Base-by-base conservation (phyloP, 495 filamentous ascomycete species). In the Penicillium bovifimosum region DNA sequence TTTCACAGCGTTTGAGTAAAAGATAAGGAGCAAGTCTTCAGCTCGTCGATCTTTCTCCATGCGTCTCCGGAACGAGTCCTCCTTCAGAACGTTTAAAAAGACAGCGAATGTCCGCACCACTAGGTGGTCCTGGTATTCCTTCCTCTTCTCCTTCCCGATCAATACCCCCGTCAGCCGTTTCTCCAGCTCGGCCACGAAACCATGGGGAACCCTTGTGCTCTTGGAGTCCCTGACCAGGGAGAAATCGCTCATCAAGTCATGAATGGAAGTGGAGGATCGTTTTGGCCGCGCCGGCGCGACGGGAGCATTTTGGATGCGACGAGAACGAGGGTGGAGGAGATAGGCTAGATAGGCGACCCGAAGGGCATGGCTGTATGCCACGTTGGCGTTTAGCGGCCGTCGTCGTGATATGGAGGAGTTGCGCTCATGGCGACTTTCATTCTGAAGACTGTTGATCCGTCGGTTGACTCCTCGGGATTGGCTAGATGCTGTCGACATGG, bases 11-110 rank as follows among this genome's bases (percentile, higher is more conserved):
- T 85, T 91, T 56, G 81, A 96, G 78, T 83, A 96, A 74, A 85
- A 97, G 60, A 85, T 97, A 34, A 92, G 76, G 32, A 92, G 79
- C 28, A 92, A 71, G 59, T 96, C 91, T 68, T 99, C 95, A 17
- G 96, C 85, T 61, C 91, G 84, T 46, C 95, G 81, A 65, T 96
- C 93, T 71, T 96, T 96, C 59, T 96, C 90, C 77, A 96, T 87
- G 45, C 78, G 76, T 62, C 85, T 86, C 48, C 82, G 81, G 59
- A 86, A 90, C 26, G 79, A 78, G 38, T 82, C 80, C 46, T 87
- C 82, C 51, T 83, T 89, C 61, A 92, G 78, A 26, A 82, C 80
- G 53, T 89, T 90, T 60, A 89, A 79, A 67, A 87, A 92, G 45
- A 76, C 86, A 55, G 80, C 91, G 73, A 88, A 97, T 49, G 81